phyloP scores from a whole-genome alignment of 129 eudicot genomes.

The Scalesia atractyloides region DNA sequence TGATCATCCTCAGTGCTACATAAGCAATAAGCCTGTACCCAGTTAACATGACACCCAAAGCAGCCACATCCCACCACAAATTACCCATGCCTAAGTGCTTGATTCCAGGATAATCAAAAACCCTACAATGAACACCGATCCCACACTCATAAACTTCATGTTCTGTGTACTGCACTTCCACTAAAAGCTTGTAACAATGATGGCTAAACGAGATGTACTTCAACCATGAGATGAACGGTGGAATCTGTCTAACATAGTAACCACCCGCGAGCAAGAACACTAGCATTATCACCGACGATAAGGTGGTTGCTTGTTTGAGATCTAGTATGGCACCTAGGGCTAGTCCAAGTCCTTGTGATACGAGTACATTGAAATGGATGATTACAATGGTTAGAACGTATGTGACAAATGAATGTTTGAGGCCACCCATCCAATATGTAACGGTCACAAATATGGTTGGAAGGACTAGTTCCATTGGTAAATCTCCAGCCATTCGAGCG shows the following conservation, averaged over 20 bases:
- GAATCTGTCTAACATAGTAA: constrained; percentile 81
- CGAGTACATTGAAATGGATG: constrained; percentile 82
- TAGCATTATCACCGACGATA: constrained; percentile 83
- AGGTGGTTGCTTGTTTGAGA: constrained; percentile 76
- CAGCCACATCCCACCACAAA: constrained; percentile 69
- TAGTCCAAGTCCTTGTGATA: constrained; percentile 90
- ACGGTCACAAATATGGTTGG: constrained; percentile 72
- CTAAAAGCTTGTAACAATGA: constrained; percentile 77
- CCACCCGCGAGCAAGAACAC: constrained; percentile 85
- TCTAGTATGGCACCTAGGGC: constrained; percentile 95
- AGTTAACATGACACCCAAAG: constrained; percentile 71
- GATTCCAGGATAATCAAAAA: constrained; percentile 67
- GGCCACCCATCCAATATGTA: constrained; percentile 94
- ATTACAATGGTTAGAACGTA: constrained; percentile 60
- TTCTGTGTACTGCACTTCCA: constrained; percentile 67
- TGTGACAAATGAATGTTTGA: constrained; percentile 64
- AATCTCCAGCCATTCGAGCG: constrained; percentile 75
- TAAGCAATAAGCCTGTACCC: constrained; percentile 87
- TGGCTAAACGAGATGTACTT: constrained; percentile 83
- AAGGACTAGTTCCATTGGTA: constrained; percentile 92
- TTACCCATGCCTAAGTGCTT: constrained; percentile 54
- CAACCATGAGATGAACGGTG: constrained; percentile 73
- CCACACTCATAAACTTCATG: constrained; percentile 81
- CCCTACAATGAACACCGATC: constrained; percentile 47
- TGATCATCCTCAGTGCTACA: constrained; percentile 68